These are phyloP conservation scores for Fagopyrum homotropicum DNA, from an alignment of 148 eudicot species.

Conservation along the genomic window DNA sequence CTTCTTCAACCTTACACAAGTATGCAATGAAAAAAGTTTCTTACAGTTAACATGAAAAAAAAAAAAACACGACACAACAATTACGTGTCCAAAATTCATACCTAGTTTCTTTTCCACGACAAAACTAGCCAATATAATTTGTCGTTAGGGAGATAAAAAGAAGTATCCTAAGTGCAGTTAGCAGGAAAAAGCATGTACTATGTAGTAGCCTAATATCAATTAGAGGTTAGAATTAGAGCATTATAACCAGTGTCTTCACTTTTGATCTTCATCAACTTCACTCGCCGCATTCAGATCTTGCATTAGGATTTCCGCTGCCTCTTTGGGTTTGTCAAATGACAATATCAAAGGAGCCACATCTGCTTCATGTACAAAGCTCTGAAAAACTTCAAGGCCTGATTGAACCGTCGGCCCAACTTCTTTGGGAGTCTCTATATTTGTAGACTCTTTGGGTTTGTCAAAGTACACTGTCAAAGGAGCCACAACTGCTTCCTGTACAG, in stretches of 20 bases:
- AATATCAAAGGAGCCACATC: neutral
- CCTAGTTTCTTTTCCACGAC: neutral
- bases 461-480: too few species aligned
- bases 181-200: neutral
- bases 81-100: neutral
- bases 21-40: neutral
- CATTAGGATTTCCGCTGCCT: neutral
- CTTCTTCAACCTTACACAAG: too few species aligned
- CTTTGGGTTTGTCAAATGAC: neutral
- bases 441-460: neutral
- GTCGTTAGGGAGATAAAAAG: neutral
- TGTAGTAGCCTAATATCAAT: neutral
- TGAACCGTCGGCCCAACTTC: slow-evolving; percentile 19
- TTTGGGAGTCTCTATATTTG: slow-evolving; percentile 20
- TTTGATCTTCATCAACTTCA: neutral
- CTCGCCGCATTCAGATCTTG: neutral
- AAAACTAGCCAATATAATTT: neutral
- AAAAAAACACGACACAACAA: neutral
- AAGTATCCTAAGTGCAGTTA: neutral
- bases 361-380: neutral
- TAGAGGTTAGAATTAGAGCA: neutral
- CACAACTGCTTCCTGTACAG: too few species aligned
- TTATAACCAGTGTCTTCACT: neutral
- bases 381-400: neutral
- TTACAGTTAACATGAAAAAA: neutral